Conservation (phyloP, 306 rosid genomes). For the Begonia masoniana region DNA sequence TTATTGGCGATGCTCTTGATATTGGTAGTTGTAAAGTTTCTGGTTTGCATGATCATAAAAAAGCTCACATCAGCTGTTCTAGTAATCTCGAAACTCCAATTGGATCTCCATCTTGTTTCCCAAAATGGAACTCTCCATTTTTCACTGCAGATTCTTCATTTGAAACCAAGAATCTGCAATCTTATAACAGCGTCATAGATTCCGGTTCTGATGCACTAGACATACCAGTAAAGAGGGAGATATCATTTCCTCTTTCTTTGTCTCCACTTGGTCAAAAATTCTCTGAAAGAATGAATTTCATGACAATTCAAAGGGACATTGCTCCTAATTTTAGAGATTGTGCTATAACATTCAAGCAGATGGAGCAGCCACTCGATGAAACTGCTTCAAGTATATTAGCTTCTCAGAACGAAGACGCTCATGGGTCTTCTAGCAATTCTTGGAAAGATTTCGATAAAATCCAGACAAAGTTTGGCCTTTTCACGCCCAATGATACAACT, state of each 20-base stretch:
- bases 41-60: conserved; percentile 28
- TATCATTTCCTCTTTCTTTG: conserved; percentile 34
- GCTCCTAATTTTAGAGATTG: conserved; percentile 20
- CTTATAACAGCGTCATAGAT: conserved; percentile 14
- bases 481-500: conserved; percentile 19
- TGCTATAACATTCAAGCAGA: conserved; percentile 24
- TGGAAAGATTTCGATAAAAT: conserved; percentile 17
- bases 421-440: conserved; percentile 15
- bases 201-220: conserved; percentile 18
- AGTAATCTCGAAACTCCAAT: conserved; percentile 13
- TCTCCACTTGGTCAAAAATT: conserved; percentile 62
- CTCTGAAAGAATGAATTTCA: conserved; percentile 22
- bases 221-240: conserved; percentile 21
- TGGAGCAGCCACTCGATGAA: conserved; percentile 30
- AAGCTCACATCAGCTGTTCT: conserved; percentile 29
- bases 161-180: conserved; percentile 19
- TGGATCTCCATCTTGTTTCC: conserved; percentile 37
- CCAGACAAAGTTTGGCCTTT: conserved; percentile 18
- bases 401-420: conserved; percentile 14
- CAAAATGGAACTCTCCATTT: conserved; percentile 18
- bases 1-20: conserved; percentile 24
- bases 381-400: conserved; percentile 20
- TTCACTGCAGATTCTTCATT: conserved; percentile 18
- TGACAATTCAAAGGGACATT: conserved; percentile 12
- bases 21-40: conserved; percentile 19